Percentiles rank a stretch among this genome's conserved stretches.
Evolutionary conservation across 1,284 basidiomycete genomes (phyloP).

Genomic region (Trichosporon coremiiforme): DNA sequence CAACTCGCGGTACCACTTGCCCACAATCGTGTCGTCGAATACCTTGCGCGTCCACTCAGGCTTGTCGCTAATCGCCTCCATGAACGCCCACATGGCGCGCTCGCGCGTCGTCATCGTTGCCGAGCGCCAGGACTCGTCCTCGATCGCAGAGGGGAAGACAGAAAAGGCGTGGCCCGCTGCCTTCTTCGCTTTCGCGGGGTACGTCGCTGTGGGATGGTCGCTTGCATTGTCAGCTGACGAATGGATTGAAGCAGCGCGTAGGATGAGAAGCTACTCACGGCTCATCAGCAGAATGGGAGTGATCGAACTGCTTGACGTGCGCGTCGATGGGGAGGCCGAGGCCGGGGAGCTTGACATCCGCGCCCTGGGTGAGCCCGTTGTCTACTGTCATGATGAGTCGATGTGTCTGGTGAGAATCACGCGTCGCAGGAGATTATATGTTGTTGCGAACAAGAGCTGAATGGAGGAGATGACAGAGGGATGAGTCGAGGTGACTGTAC

Average conservation of each 20-base stretch:
- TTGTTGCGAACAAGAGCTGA: background rate
- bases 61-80: slow-evolving; percentile 25
- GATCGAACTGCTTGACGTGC: background rate
- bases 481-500: background rate
- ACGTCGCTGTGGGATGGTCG: background rate
- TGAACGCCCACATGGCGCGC: slow-evolving; percentile 24
- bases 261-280: background rate
- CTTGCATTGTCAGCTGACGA: background rate
- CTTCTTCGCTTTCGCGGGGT: background rate
- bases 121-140: slow-evolving; percentile 12
- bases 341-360: background rate
- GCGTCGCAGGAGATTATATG: background rate
- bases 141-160: slow-evolving; percentile 2
- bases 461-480: background rate
- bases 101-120: slow-evolving; percentile 23
- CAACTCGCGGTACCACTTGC: slow-evolving; percentile 27
- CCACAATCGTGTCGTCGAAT: slow-evolving; percentile 23
- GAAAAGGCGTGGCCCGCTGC: background rate
- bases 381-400: background rate
- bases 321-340: background rate
- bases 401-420: background rate
- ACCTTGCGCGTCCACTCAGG: slow-evolving; percentile 26
- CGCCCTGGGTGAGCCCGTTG: background rate
- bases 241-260: no score
- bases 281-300: background rate